Percentiles rank a stretch among this genome's conserved stretches.
phyloP scores from a whole-genome alignment of 371 early-diverging fungal species.

The Paraphysoderma sedebokerense region DNA sequence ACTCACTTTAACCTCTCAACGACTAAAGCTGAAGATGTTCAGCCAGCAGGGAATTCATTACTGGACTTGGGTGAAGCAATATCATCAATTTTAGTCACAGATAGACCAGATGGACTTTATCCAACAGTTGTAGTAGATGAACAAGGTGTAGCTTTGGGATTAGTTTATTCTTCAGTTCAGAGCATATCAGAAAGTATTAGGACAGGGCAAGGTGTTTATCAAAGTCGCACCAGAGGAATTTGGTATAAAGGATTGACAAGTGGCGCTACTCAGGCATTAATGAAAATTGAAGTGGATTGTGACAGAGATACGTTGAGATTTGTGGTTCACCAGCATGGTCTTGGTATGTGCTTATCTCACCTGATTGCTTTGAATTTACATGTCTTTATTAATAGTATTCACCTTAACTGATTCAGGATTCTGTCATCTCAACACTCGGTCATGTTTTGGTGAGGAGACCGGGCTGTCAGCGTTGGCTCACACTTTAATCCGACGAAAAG shows the following conservation, averaged over 20 bases:
- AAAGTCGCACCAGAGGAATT: constrained; percentile 71
- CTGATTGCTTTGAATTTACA: not conserved
- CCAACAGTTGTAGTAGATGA: constrained; percentile 87
- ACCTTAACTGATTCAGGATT: constrained; percentile 39
- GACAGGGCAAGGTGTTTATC: constrained; percentile 74
- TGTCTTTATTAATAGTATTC: constrained; percentile 2
- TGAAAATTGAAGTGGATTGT: constrained; percentile 66
- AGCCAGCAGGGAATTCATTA: no score
- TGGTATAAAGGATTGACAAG: constrained; percentile 94
- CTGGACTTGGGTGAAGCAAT: no score
- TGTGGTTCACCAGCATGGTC: constrained; percentile 69
- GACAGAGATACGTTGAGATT: constrained; percentile 79
- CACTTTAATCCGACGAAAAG: constrained; percentile 43
- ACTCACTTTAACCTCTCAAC: no score
- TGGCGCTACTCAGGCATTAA: constrained; percentile 73
- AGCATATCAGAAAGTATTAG: constrained; percentile 68
- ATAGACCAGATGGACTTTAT: constrained; percentile 75
- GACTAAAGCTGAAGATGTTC: no score
- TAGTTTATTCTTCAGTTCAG: constrained; percentile 73
- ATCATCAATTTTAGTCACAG: no score
- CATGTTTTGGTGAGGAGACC: constrained; percentile 70
- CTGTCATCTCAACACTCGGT: constrained; percentile 80
- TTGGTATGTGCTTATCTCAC: constrained; percentile 30
- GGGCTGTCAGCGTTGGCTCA: constrained; percentile 55
- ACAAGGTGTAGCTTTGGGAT: constrained; percentile 66